Base-by-base conservation (phyloP, 2,329 filamentous ascomycete genomes). In the Colletotrichum trifolii region DNA sequence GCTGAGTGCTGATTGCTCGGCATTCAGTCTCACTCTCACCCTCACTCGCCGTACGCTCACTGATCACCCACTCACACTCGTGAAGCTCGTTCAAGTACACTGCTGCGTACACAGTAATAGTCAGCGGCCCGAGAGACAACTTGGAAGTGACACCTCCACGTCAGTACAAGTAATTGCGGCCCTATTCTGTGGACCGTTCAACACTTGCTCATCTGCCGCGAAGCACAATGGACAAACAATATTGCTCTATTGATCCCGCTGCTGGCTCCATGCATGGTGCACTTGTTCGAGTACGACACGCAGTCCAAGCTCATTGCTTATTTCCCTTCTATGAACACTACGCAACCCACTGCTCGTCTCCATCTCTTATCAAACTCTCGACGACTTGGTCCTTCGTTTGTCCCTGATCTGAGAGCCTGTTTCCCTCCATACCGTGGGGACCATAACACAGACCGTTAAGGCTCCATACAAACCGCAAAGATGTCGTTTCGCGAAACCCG, bases 191-290 rank as follows among this genome's bases (percentile, higher is more conserved):
- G 57, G 62, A 54, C 49, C 47, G 33, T 17, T 42, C 50, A 46
- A 61, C 57, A 54, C 50, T 55, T 13, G 36, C 46, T 61, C 57
- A 61, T 60, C 61, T 61, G 39, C 53, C 39, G 12, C 35, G 34
- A 38, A 52, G 34, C 40, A 57, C 36, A 36, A 45, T 38, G 36
- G 45, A 13, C 25, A 13, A 49, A 55, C 36, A 36, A 43, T 43
- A 17, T 34, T 57, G 43, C 43, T 58, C n/a, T 35, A 48, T 12
- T 45, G 36, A 45, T 42, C n/a, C 7, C 17, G 8, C 34, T 25
- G 34, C n/a, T 40, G 38, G 9, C 9, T 13, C 38, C 13, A 13
- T 40, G 38, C 6, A 10, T 13, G 9, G 38, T 10, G 13, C 6
- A 13, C 38, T 40, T 40, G 38, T 40, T 7, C 13, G 38, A 25